A percentile compares a stretch with the other conserved stretches of the same genome.
These are phyloP conservation scores for Nicotiana benthamiana DNA, from an alignment of 257 asterid genomes.

Conservation along the genomic window DNA sequence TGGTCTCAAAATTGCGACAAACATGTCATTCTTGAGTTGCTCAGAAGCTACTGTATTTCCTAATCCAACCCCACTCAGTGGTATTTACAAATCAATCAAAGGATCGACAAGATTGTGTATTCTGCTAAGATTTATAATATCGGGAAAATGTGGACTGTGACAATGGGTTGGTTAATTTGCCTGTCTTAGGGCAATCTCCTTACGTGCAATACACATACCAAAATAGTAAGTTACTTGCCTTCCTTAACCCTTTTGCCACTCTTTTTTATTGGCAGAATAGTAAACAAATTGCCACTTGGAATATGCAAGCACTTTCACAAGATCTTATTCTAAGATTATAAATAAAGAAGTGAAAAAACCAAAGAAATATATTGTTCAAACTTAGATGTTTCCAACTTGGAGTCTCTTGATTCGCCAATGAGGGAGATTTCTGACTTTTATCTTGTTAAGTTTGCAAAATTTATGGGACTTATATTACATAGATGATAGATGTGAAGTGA, in stretches of 20 bases:
- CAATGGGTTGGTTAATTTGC: background rate
- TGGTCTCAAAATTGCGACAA: constrained; percentile 9
- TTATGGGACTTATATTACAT: background rate
- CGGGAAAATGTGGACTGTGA: background rate
- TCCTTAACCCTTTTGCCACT: background rate
- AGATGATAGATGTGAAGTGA: background rate
- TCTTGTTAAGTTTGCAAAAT: background rate
- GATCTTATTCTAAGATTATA: background rate
- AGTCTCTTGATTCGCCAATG: too few relatives aligned
- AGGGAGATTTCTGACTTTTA: background rate
- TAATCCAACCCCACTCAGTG: background rate
- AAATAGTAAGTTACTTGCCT: constrained; percentile 9
- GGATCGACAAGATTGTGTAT: background rate
- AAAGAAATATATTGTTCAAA: background rate
- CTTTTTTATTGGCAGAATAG: background rate
- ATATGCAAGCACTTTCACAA: background rate
- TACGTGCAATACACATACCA: constrained; percentile 28
- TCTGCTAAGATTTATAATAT: background rate
- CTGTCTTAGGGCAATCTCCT: background rate
- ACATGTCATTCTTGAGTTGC: constrained; percentile 1
- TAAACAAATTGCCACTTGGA: background rate
- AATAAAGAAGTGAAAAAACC: background rate
- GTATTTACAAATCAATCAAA: background rate
- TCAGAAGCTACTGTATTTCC: too few relatives aligned
- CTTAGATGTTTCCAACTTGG: background rate